Conservation (phyloP, 2,329 filamentous ascomycete genomes). For the Cordyceps tenuipes region DNA sequence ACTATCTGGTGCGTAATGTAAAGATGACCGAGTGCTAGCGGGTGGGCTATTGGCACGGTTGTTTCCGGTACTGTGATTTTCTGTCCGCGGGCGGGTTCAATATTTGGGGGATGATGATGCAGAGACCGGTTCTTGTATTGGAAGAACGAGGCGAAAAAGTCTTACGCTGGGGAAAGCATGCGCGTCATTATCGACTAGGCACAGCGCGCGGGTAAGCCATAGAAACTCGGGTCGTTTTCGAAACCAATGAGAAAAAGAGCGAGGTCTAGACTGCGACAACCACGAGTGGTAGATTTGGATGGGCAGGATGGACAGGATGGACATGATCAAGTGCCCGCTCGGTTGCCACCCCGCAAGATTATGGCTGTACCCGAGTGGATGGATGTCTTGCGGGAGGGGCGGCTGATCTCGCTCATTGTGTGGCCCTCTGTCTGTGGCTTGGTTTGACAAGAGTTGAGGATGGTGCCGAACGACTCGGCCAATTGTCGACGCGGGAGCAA, state of each 20-base stretch:
- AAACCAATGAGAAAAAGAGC: not conserved
- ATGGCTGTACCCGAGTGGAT: slow-evolving; percentile 2
- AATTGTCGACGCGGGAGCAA: not conserved
- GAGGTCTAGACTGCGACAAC: not conserved
- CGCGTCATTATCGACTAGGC: not conserved
- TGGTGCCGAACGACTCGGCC: not conserved
- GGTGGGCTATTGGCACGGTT: not conserved
- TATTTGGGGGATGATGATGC: not conserved
- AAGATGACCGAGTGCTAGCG: not conserved
- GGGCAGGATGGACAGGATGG: not conserved
- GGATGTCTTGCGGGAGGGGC: not conserved
- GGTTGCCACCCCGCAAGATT: not conserved
- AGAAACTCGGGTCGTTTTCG: not conserved
- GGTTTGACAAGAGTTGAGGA: not conserved
- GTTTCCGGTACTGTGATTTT: not conserved
- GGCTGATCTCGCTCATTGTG: not conserved
- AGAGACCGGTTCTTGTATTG: not conserved
- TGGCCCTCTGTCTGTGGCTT: not conserved
- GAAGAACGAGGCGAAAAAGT: not conserved
- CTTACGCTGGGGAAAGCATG: not conserved
- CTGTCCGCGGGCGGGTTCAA: not conserved
- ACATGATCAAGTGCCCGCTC: not conserved
- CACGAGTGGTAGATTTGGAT: not conserved
- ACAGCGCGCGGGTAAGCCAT: not conserved
- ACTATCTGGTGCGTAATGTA: not conserved